Evolutionary conservation across 1,284 basidiomycete genomes (phyloP).

Genomic region (Ustilago nuda): DNA sequence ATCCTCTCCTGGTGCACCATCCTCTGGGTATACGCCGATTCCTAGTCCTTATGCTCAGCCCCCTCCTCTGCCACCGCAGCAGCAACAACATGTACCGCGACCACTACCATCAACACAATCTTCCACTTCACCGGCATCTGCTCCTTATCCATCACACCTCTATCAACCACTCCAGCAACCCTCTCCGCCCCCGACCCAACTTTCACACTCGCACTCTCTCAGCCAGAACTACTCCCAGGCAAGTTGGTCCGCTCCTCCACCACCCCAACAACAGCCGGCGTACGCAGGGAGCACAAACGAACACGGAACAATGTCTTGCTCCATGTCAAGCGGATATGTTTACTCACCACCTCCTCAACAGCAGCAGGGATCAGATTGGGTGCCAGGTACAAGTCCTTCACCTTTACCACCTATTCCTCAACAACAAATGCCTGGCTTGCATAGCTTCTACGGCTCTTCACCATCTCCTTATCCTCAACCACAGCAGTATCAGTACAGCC

Average conservation of each 20-base stretch:
- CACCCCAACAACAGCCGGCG: conserved; percentile 14
- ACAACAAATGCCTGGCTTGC: conserved; percentile 9
- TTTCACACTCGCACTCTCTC: conserved; percentile 20
- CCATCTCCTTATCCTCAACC: conserved; percentile 10
- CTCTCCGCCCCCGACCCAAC: conserved; percentile 22
- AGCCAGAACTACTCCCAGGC: conserved; percentile 25
- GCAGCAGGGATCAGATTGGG: conserved; percentile 7
- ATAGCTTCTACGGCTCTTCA: conserved; percentile 15
- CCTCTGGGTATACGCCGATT: conserved; percentile 29
- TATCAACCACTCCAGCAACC: conserved; percentile 39
- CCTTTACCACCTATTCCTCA: conserved; percentile 37
- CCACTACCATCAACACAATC: conserved; percentile 46
- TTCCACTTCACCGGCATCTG: conserved; percentile 16
- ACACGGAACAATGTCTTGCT: conserved; percentile 9
- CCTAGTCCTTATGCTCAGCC: conserved; percentile 38
- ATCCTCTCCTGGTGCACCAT: conserved; percentile 29
- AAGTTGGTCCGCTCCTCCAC: conserved; percentile 28
- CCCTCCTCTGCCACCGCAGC: conserved; percentile 11
- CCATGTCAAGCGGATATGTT: conserved; percentile 34
- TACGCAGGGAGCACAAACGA: conserved; percentile 16
- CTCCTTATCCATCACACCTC: conserved; percentile 31
- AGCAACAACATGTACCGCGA: conserved; percentile 21
- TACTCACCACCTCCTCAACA: conserved; percentile 26
- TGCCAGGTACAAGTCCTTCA: conserved; percentile 25
- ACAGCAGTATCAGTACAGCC: conserved; percentile 10